Evolutionary conservation across 2,329 filamentous ascomycete genomes (phyloP).

Genomic region (Nemania sp.): DNA sequence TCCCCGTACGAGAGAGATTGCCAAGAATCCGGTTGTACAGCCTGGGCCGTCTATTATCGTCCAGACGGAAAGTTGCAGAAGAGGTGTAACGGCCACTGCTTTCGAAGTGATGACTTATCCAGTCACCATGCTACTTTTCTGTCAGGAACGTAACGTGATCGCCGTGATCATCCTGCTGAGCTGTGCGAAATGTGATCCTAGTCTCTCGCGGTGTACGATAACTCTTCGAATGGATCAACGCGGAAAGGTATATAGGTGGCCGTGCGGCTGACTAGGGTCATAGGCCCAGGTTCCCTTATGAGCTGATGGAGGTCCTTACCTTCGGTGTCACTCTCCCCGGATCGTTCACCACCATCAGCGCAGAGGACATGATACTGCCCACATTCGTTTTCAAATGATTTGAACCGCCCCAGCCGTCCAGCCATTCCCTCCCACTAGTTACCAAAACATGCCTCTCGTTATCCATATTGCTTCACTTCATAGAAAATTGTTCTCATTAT

Average conservation of each 20-base stretch:
- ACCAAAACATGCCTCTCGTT: conserved; percentile 36
- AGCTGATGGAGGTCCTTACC: conserved; percentile 23
- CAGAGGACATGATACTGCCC: conserved; percentile 26
- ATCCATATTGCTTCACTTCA: conserved; percentile 19
- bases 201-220: conserved; percentile 25
- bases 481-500: conserved; percentile 31
- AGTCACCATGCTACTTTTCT: conserved; percentile 25
- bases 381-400: conserved; percentile 34
- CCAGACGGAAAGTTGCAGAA: conserved; percentile 38
- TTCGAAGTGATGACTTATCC: conserved; percentile 27
- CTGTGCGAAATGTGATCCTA: conserved; percentile 33
- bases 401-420: conserved; percentile 10
- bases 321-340: conserved; percentile 25
- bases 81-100: conserved; percentile 34
- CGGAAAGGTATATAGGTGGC: conserved; percentile 30
- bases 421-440: conserved; percentile 9
- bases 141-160: conserved; percentile 31
- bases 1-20: conserved; percentile 36
- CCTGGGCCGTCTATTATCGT: conserved; percentile 38
- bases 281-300: conserved; percentile 25
- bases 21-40: conserved; percentile 22
- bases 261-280: conserved; percentile 34
- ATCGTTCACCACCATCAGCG: conserved; percentile 20
- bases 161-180: conserved; percentile 20
- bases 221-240: conserved; percentile 24